A percentile compares a stretch with the other conserved stretches of the same genome.
Evolutionary conservation across 1,284 basidiomycete species (phyloP).

Genomic region (Sanghuangporus weigelae): DNA sequence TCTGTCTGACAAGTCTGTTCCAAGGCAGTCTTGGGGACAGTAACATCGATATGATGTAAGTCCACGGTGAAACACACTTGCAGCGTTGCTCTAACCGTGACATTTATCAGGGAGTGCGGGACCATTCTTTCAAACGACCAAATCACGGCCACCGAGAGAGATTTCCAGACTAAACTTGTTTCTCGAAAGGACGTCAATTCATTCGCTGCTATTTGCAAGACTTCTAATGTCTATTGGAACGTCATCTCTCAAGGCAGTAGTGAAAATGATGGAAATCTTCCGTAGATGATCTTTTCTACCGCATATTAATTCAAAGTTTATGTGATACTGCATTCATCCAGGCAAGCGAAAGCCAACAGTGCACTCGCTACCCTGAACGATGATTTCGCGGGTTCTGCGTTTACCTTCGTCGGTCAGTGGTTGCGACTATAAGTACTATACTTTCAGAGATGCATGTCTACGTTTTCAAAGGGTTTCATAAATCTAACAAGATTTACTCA

Average conservation of each 20-base stretch:
- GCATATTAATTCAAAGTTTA: neutral
- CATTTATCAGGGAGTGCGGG: constrained; percentile 24
- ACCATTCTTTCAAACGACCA: constrained; percentile 33
- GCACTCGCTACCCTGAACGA: constrained; percentile 46
- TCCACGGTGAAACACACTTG: too few species aligned
- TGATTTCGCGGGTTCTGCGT: constrained; percentile 38
- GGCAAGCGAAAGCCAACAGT: constrained; percentile 33
- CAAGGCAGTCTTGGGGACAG: too few species aligned
- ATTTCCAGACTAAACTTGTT: constrained; percentile 10
- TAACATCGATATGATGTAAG: too few species aligned
- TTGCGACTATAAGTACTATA: too few species aligned
- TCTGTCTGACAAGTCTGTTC: too few species aligned
- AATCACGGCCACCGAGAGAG: constrained; percentile 31
- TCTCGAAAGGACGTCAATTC: neutral
- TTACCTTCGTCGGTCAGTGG: constrained; percentile 30
- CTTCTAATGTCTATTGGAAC: constrained; percentile 43
- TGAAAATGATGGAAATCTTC: constrained; percentile 39
- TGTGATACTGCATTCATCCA: constrained; percentile 20
- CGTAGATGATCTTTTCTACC: constrained; percentile 27
- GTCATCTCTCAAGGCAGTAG: constrained; percentile 39
- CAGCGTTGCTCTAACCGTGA: too few species aligned
- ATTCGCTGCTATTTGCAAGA: constrained; percentile 24
- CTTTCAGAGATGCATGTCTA: too few species aligned
- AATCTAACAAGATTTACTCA: too few species aligned
- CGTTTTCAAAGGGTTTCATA: too few species aligned